phyloP scores from a whole-genome alignment of 345 rosid genomes.

The Camelina hispida region DNA sequence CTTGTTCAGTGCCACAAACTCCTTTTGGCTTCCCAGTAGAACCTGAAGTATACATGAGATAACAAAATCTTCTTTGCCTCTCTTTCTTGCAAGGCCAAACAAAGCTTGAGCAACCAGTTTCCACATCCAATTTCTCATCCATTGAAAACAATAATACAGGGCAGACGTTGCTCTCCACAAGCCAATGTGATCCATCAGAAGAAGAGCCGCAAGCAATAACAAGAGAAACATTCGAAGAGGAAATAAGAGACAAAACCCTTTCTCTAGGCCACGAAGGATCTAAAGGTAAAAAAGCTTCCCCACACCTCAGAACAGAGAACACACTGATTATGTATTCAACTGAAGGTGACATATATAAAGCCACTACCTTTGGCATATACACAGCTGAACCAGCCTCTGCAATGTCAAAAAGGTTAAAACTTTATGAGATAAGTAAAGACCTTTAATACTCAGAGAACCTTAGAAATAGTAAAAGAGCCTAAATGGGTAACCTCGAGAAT shows the following conservation, averaged over 20 bases:
- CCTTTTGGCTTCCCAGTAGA: slow-evolving; percentile 95
- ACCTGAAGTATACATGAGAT: slow-evolving; percentile 92
- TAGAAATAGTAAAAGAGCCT: background rate
- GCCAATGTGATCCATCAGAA: slow-evolving; percentile 57
- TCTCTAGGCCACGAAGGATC: slow-evolving; percentile 91
- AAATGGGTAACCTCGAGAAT: slow-evolving; percentile 48
- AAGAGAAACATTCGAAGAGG: slow-evolving; percentile 58
- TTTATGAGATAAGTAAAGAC: slow-evolving; percentile 3
- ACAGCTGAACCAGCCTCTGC: slow-evolving; percentile 31
- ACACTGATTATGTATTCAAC: slow-evolving; percentile 79
- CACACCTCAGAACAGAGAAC: slow-evolving; percentile 77
- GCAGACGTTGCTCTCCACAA: slow-evolving; percentile 47
- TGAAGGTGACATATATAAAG: slow-evolving; percentile 74
- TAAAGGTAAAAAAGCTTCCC: slow-evolving; percentile 86
- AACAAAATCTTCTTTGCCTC: slow-evolving; percentile 64
- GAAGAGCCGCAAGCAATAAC: slow-evolving; percentile 57
- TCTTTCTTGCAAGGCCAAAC: slow-evolving; percentile 64
- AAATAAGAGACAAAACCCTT: slow-evolving; percentile 62
- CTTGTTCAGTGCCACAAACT: slow-evolving; percentile 89
- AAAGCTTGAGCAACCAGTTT: slow-evolving; percentile 24
- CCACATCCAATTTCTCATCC: slow-evolving; percentile 47
- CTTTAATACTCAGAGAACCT: background rate
- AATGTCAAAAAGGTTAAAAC: background rate
- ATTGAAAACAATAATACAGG: slow-evolving; percentile 58
- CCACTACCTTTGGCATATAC: slow-evolving; percentile 66